Base-by-base conservation (phyloP, 1,284 basidiomycete species). In the Cronartium ribicola region DNA sequence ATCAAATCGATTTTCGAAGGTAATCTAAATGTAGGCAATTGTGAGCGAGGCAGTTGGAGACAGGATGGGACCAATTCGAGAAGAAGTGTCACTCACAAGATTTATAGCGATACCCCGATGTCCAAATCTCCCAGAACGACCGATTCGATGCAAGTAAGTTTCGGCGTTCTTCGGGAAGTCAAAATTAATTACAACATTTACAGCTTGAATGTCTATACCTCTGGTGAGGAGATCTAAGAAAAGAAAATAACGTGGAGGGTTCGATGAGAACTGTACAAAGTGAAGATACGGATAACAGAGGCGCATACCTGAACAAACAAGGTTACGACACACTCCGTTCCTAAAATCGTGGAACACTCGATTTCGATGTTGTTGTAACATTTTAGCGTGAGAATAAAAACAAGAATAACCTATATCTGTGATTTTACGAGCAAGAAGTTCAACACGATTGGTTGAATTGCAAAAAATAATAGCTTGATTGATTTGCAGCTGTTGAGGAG, bases 391-490 rank as follows among this genome's bases (percentile, higher is more conserved):
- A 72, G 95, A 98, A 86, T 97, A 98, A 87, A 98, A 98, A 85
- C 96, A 98, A 66, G 94, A 98, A 83, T 98, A 98, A 78, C 96
- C 96, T 69, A 98, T 89, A 80, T 98, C 95, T 20, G 95, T 98
- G 79, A 98, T 93, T 84, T 98, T 98, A 85, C 98, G 97, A 77
- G 96, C 96, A 76, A 98, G 87, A 63, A 98, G 89, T 83, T 98
- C 95, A 83, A 98, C 95, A 77, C 95, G 94, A 85, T 97, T 97
- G 79, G 95, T 98, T 76, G 94, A 97, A 86, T 98, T 98, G 84
- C 95, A 98, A 84, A 98, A 98, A 81, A 98, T 98, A 84, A 98
- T 98, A 75, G 94, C 96, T 84, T 98, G 94, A 84, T 98, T 98
- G 86, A 98, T 98, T 91, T 98, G 94, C 68, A 98, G 88, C 91